These are phyloP conservation scores for Hylodesmum podocarpum DNA, from an alignment of 306 rosid species.

Conservation along the genomic window DNA sequence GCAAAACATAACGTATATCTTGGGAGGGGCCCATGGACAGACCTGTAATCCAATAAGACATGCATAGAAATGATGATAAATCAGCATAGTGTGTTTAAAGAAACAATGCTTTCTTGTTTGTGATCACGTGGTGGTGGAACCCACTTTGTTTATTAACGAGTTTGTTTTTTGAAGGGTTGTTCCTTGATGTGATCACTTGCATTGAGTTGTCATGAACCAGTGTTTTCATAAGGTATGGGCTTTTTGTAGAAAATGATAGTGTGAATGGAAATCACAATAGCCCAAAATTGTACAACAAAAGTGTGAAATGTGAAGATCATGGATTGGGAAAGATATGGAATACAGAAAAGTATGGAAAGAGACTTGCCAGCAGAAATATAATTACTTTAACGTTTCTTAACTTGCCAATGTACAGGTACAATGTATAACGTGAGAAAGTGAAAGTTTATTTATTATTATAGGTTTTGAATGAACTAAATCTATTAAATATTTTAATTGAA, in stretches of 20 bases:
- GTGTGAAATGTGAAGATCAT: neutral
- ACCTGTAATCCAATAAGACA: neutral
- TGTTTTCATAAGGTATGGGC: neutral
- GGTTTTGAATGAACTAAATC: too few relatives aligned
- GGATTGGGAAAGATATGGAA: neutral
- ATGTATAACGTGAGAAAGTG: neutral
- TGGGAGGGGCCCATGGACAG: slow-evolving; percentile 25
- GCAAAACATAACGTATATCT: neutral
- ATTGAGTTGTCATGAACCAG: neutral
- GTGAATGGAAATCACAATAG: neutral
- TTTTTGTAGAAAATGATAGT: neutral
- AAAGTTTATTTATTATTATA: too few relatives aligned
- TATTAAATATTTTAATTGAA: too few relatives aligned
- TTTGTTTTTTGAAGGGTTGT: neutral
- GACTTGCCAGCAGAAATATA: neutral
- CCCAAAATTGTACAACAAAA: neutral
- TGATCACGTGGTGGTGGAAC: slow-evolving; percentile 39
- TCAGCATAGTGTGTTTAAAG: neutral
- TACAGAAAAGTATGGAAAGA: neutral
- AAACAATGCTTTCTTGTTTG: neutral
- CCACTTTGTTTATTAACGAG: neutral
- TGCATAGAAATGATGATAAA: neutral
- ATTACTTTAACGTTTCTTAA: neutral
- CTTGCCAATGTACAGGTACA: neutral
- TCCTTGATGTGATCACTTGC: neutral